phyloP scores from a whole-genome alignment of 23 red algal genomes.

The Gracilariopsis chorda region DNA sequence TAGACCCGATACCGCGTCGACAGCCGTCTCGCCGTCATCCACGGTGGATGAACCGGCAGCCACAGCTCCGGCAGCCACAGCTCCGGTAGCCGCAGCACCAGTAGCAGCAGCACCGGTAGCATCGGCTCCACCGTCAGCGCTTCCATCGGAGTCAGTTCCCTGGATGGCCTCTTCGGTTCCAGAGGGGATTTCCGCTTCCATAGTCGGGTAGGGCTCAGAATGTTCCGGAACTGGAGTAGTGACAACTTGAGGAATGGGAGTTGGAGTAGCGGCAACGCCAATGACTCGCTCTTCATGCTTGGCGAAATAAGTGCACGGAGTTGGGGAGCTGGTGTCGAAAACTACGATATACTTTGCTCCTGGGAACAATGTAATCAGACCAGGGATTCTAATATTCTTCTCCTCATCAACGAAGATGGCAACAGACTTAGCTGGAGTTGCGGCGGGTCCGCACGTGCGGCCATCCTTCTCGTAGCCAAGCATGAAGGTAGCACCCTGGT shows the following conservation, averaged over 20 bases:
- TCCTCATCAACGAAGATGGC: conserved; percentile 53
- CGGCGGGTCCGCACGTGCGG: conserved; percentile 14
- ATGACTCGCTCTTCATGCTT: conserved; percentile 13
- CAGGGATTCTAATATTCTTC: conserved; percentile 38
- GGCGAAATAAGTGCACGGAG: conserved; percentile 54
- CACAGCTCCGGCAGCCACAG: neutral
- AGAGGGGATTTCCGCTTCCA: neutral
- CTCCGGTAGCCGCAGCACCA: neutral
- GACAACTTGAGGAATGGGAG: neutral
- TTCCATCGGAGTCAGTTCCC: neutral
- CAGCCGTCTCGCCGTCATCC: too few relatives aligned
- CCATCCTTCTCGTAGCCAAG: conserved; percentile 23
- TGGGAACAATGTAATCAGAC: conserved; percentile 44
- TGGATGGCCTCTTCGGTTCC: neutral
- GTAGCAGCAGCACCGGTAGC: neutral
- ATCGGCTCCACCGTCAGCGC: neutral
- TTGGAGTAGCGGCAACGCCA: conserved; percentile 8
- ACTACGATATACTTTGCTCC: conserved; percentile 64
- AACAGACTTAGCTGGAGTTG: conserved; percentile 16
- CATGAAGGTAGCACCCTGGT: conserved; percentile 53
- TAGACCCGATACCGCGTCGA: too few relatives aligned
- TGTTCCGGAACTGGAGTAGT: neutral
- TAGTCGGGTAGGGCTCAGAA: neutral
- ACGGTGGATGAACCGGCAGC: neutral
- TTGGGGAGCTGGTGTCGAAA: conserved; percentile 30